Evolutionary conservation across 768 basidiomycete genomes (phyloP), one percentile per base, ranked within the genome.

Genomic region (Phaeotremella skinneri): DNA sequence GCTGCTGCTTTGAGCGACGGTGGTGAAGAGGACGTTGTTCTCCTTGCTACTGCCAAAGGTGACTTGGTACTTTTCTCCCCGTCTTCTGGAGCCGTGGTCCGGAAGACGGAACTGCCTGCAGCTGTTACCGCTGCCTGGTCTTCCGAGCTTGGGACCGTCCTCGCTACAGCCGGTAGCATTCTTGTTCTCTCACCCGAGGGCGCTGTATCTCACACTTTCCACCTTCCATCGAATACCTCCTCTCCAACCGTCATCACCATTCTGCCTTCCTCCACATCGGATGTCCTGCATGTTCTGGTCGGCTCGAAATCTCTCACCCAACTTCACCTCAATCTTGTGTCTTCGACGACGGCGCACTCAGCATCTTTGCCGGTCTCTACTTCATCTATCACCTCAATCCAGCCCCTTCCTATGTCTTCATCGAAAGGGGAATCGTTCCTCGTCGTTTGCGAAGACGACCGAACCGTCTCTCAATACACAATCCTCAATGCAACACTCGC

Each of bases 401-500:
- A 60, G 16, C 62, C 69, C 20, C 58, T 75, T 9, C 68, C 62
- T 23, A 45, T n/a, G n/a, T 58, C 60, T 30, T 52, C 55, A n/a
- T 49, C 54, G 16, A 58, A 49, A 49, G 69, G 56, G 16, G 49
- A 52, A 23, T 72, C 69, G 5, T 70, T 69, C 62, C 63, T 66
- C 42, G 74, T 64, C 29, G 66, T 65, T 20, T 67, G 59, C 1
- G 64, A 65, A 49, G 64, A 68, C 58, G 67, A 71, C 47, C 65
- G 69, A 23, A 68, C 70, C 3, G 66, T 64, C 31, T 76, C 69
- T 25, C 73, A 64, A 64, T 73, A 67, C 49, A 75, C 67, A 48
- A 52, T 66, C 14, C 37, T 55, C 14, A n/a, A n/a, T n/a, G n/a
- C n/a, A n/a, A 60, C 66, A 29, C 67, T 52, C 20, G 54, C 52